Evolutionary conservation across 176 grass and related monocot species (phyloP).

Genomic region (Musa troglodytarum): DNA sequence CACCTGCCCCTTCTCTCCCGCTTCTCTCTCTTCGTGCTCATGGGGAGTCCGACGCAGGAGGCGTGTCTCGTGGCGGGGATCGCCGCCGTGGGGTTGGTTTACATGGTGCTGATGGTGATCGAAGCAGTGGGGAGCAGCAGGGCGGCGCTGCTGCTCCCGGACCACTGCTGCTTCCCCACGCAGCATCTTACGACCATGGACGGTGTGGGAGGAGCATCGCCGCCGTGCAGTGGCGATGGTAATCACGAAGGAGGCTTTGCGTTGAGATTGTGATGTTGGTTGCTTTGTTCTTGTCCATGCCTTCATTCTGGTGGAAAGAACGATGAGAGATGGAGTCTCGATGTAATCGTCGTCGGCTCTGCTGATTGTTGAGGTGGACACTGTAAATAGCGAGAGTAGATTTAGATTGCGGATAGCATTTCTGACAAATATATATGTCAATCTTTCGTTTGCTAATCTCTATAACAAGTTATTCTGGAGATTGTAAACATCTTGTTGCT

Average conservation of each 20-base stretch:
- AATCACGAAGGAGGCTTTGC: neutral
- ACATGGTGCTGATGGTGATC: neutral
- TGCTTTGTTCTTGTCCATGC: too few species aligned
- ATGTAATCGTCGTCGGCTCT: too few species aligned
- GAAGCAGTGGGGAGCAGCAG: neutral
- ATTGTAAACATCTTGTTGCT: too few species aligned
- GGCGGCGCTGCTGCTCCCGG: neutral
- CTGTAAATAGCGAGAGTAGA: too few species aligned
- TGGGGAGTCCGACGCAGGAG: neutral
- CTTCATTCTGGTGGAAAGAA: too few species aligned
- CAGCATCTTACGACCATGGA: neutral
- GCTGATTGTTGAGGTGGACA: too few species aligned
- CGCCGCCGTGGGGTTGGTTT: conserved; percentile 5
- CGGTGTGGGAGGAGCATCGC: neutral
- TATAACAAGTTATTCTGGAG: too few species aligned
- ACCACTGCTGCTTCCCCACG: neutral
- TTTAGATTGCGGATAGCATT: too few species aligned
- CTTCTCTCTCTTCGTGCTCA: neutral
- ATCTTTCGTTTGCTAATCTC: too few species aligned
- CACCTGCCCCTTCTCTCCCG: neutral
- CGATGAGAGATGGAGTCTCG: too few species aligned
- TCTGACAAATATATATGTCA: too few species aligned
- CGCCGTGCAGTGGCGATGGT: neutral
- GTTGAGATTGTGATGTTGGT: neutral
- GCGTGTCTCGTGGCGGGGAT: neutral